These are phyloP conservation scores for Penicillium sp. DNA, from an alignment of 2,329 filamentous ascomycete genomes.

Conservation along the genomic window DNA sequence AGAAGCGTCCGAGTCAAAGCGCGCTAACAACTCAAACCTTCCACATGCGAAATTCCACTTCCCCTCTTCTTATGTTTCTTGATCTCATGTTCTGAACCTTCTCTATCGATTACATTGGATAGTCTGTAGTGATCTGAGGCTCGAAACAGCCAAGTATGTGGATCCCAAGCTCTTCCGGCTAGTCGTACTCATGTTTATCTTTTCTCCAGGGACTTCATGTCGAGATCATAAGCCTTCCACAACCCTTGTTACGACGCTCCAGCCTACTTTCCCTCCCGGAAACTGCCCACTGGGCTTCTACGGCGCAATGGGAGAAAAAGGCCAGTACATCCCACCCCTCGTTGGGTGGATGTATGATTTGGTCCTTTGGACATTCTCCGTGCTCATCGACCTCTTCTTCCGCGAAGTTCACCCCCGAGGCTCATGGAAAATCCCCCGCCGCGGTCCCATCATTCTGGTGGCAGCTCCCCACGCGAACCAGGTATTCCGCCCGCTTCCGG, in stretches of 20 bases:
- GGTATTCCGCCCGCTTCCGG: slow-evolving; percentile 48
- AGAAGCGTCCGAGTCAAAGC: slow-evolving; percentile 19
- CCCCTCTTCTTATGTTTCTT: slow-evolving; percentile 6
- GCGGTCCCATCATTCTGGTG: slow-evolving; percentile 89
- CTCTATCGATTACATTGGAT: not conserved
- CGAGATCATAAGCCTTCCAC: slow-evolving; percentile 1
- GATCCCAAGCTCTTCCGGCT: slow-evolving; percentile 4
- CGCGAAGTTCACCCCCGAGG: slow-evolving; percentile 93
- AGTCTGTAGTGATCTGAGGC: not conserved
- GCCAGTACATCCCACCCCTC: slow-evolving; percentile 43
- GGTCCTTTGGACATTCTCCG: slow-evolving; percentile 50
- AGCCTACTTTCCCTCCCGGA: not conserved
- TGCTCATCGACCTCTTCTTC: slow-evolving; percentile 95
- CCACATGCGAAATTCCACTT: slow-evolving; percentile 12
- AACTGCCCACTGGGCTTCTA: not conserved
- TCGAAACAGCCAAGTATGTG: not conserved
- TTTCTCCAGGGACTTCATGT: slow-evolving; percentile 6
- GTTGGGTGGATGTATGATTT: slow-evolving; percentile 52
- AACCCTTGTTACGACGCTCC: not conserved
- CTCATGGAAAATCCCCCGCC: slow-evolving; percentile 88
- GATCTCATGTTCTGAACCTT: slow-evolving; percentile 2
- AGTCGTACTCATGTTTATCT: not conserved
- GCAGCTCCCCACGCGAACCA: slow-evolving; percentile 96
- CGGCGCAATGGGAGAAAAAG: slow-evolving; percentile 34
- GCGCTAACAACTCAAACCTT: slow-evolving; percentile 14